phyloP scores from a whole-genome alignment of 2,329 filamentous ascomycete species.

The Elsinoe australis region DNA sequence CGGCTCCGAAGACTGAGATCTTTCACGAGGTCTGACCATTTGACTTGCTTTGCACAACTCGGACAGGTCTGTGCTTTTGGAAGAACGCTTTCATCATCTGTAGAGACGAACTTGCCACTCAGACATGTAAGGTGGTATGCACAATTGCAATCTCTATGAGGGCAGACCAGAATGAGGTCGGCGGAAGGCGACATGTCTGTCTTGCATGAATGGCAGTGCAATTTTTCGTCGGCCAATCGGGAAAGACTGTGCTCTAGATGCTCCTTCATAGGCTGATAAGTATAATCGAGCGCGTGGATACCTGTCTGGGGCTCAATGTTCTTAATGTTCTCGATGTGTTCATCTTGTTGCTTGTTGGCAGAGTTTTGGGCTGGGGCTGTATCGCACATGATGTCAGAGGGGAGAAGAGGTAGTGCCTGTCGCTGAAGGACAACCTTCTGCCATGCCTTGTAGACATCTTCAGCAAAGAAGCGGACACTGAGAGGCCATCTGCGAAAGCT shows the following conservation, averaged over 20 bases:
- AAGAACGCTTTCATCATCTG: conserved; percentile 45
- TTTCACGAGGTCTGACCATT: conserved; percentile 73
- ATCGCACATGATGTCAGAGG: conserved; percentile 9
- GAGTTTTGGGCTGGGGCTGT: background rate
- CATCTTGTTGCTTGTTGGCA: background rate
- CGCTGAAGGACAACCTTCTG: conserved; percentile 27
- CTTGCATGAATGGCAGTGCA: conserved; percentile 46
- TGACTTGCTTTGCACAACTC: conserved; percentile 52
- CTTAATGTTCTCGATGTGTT: background rate
- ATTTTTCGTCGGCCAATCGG: conserved; percentile 34
- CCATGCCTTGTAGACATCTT: conserved; percentile 66
- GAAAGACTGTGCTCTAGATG: conserved; percentile 47
- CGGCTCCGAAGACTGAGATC: conserved; percentile 69
- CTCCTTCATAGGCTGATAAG: conserved; percentile 44
- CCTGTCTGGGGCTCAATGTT: conserved; percentile 22
- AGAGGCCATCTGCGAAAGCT: conserved; percentile 83
- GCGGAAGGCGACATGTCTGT: conserved; percentile 31
- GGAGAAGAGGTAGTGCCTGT: background rate
- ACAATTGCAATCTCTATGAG: conserved; percentile 40
- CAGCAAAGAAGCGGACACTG: conserved; percentile 66
- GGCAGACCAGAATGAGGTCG: conserved; percentile 46
- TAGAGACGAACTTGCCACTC: conserved; percentile 43
- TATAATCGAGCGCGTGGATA: conserved; percentile 44
- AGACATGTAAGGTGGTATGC: conserved; percentile 52
- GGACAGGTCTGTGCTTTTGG: conserved; percentile 67